Base-by-base conservation (phyloP, 2,329 filamentous ascomycete species). In the Fusarium redolens region DNA sequence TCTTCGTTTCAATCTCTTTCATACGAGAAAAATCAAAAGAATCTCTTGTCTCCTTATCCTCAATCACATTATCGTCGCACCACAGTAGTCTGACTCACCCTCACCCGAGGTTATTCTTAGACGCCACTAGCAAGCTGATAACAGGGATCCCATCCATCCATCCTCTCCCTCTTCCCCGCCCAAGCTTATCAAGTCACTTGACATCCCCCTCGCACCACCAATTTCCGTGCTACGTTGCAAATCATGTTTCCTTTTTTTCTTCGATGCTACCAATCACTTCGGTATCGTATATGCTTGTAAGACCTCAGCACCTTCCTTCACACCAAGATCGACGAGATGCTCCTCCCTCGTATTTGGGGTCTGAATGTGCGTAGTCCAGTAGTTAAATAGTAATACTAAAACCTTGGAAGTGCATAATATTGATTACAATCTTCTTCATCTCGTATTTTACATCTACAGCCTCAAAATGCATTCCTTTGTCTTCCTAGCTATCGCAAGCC, bases 191-290 rank as follows among this genome's bases (percentile, higher is more conserved):
- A 14, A 45, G 56, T 69, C 51, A 64, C 65, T 60, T 52, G 51
- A 28, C 37, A 22, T n/a, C 15, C 38, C 30, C 52, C 55, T 52
- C 33, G 28, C 31, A 55, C 45, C n/a, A 33, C 41, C 14, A 44
- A 68, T 65, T 52, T 35, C 31, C 9, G 45, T 69, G 69, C 59
- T 72, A 72, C 69, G 69, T 72, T 72, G 69, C 69, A 72, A 35
- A 60, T 60, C 50, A 41, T 60, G 55, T 68, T 61, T 68, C 35
- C 64, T 66, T 41, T 30, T 45, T 33, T 30, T 20, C 57, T 69
- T 51, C 45, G 38, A 69, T 69, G 65, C 65, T 65, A 69, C 66
- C 58, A 69, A 69, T 70, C 65, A 60, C 28, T 60, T 40, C 8
- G 15, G 5, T n/a, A 35, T 31, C n/a, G 55, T 33, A 38, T 25